Evolutionary conservation across 2,329 filamentous ascomycete species (phyloP).

Genomic region (Cryphonectria parasitica): DNA sequence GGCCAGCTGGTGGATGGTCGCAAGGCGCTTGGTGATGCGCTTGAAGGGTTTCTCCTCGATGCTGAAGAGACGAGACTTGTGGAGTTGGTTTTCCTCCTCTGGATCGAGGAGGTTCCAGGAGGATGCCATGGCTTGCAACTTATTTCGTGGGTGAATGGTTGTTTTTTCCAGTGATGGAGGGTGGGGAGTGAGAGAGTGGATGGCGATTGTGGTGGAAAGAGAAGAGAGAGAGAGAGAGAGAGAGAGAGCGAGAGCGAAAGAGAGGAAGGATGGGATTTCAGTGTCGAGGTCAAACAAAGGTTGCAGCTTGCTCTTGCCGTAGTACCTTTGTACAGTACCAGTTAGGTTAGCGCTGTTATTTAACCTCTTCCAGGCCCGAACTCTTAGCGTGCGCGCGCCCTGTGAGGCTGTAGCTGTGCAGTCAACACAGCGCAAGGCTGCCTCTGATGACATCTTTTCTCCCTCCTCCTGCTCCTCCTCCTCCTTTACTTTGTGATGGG

Average conservation of each 20-base stretch:
- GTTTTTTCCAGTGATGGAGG: neutral
- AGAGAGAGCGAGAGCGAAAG: no score
- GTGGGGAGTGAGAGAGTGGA: neutral
- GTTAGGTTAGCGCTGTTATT: neutral
- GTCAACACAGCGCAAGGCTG: neutral
- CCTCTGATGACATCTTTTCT: neutral
- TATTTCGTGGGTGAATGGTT: neutral
- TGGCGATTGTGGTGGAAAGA: neutral
- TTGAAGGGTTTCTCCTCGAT: constrained; percentile 94
- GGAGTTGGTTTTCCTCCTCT: constrained; percentile 79
- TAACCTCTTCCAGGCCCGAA: neutral
- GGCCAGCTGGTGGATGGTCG: constrained; percentile 68
- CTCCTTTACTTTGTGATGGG: neutral
- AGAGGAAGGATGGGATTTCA: neutral
- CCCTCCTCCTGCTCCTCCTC: no score
- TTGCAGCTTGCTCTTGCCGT: constrained; percentile 1
- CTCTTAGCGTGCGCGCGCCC: neutral
- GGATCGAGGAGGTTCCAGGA: constrained; percentile 72
- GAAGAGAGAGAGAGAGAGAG: no score
- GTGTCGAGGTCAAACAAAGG: neutral
- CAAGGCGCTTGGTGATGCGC: constrained; percentile 80
- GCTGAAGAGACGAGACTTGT: constrained; percentile 83
- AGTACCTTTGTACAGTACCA: neutral
- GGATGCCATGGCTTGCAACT: constrained; percentile 41
- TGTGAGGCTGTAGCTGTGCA: neutral